Base-by-base conservation (phyloP, 352 stramenopile genomes). In the Phytophthora ohioensis region DNA sequence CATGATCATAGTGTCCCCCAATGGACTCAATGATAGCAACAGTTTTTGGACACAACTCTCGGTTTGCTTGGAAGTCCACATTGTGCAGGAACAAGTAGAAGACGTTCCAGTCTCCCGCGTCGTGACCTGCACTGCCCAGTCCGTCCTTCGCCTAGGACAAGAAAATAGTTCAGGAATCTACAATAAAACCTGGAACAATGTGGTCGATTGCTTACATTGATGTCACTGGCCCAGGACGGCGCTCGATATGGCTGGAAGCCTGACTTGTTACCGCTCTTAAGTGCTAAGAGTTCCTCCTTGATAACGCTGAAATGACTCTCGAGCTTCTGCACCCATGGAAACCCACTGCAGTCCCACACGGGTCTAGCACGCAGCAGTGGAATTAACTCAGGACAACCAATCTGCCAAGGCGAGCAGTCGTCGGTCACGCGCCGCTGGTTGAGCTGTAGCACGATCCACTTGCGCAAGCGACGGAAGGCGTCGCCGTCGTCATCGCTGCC, bases 81-180 rank as follows among this genome's bases (percentile, higher is more conserved):
- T 95, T 95, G 74, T 97, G 89, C 3, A 97, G 77, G 62, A 84
- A 94, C 27, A 97, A 61, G 51, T 97, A 97, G 53, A 93, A 94
- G 12, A 97, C 89, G 51, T 96, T 92, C 90, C 90, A 97, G 62
- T 96, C 83, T 9, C 91, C 91, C 0, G 80, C 83, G 49, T 97
- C 79, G 57, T 97, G 88, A 3, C 84, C 88, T 8, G 90, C 66
- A 67, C 76, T 94, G 0, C 91, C 91, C 27, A 95, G 58, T 52
- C 88, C 88, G 54, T 97, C 88, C 13, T 77, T 73, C 6, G 82
- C 72, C 84, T 94, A 61, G 12, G 36, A 36, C 12, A 64, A 27
- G 7, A 31, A 41, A 53, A 66, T 3, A 34, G 61, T 9, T 13
- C 6, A 58, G n/a, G 31, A 45, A 35, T 27, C 13, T 17, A 17